Evolutionary conservation across 768 basidiomycete species (phyloP).

Genomic region (Phlebiopsis flavidoalba): DNA sequence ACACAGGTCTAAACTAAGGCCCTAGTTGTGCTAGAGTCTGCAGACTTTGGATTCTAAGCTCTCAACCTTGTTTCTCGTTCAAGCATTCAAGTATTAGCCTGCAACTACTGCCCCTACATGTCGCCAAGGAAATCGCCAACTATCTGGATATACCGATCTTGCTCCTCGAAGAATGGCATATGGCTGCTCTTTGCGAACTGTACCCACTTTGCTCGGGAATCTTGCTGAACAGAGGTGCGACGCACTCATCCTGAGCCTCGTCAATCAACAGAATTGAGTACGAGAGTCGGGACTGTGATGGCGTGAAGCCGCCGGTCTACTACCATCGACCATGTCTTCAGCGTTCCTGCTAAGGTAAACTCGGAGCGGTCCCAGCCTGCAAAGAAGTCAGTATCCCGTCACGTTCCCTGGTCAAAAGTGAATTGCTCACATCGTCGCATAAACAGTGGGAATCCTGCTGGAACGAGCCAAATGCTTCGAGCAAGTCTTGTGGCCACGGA

Average conservation of each 20-base stretch:
- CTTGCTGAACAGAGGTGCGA: constrained; percentile 31
- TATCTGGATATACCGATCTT: constrained; percentile 33
- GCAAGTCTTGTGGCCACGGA: constrained; percentile 39
- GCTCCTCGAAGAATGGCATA: constrained; percentile 39
- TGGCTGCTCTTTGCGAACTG: constrained; percentile 41
- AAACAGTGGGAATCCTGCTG: constrained; percentile 43
- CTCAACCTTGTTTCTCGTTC: no score
- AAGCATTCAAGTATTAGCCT: no score
- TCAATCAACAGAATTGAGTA: constrained; percentile 37
- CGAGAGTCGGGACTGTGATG: constrained; percentile 30
- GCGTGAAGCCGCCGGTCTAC: constrained; percentile 31
- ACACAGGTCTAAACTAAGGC: no score
- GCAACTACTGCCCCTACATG: no score
- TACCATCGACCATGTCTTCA: constrained; percentile 44
- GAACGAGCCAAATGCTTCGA: constrained; percentile 26
- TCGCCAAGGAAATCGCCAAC: constrained; percentile 28
- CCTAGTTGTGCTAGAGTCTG: no score
- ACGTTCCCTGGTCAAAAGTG: no score
- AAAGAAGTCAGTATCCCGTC: no score
- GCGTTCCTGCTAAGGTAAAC: constrained; percentile 33
- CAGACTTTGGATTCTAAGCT: no score
- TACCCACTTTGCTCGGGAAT: constrained; percentile 40
- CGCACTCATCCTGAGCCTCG: constrained; percentile 33
- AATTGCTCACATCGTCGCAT: constrained; percentile 42
- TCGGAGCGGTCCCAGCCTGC: constrained; percentile 28